Evolutionary conservation across 768 basidiomycete species (phyloP), one percentile per base, ranked within the genome.

Genomic region (Gymnopilus junonius): DNA sequence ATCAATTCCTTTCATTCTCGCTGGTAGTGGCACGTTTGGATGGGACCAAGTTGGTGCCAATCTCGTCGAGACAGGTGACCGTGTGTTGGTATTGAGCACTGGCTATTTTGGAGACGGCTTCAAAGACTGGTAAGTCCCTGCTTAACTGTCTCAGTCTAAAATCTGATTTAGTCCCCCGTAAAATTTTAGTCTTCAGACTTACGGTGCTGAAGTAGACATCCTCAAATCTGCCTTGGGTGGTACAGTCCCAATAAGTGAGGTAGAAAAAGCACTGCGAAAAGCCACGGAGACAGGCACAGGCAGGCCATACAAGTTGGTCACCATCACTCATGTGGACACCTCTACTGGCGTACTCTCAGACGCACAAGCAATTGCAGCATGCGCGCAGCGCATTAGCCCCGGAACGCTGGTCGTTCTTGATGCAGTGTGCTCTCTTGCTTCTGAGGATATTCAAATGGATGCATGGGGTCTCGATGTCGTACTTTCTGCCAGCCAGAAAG

Each of bases 1-100:
- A 46, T 7, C 94, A 93, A 71, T 90, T 89, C 0, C 61, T 17
- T 92, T 97, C 81, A 77, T 97, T 70, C 87, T 97, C 57, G 87
- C 92, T 3, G 95, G 95, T 1, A 90, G 88, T 60, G 95, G 95
- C 25, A 97, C 95, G 2, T 79, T 97, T 31, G 95, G 95, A 15
- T 97, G 94, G 93, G 94, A 95, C 71, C 89, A 92, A 86, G 92
- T 93, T 46, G 88, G 91, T 0, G 86, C 91, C 10, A 97, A 97
- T 76, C 80, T 97, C 58, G 79, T 96, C 27, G 88, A 91, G 66
- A 82, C 83, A 10, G 87, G 85, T 46, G 90, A 94, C 69, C 76
- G 84, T 62, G 91, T 80, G 29, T 84, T 96, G 32, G 92, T 97
- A 2, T 77, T 96, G 58, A 87, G 91, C 74, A 89, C 89, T 23